Percentiles rank a stretch among this genome's conserved stretches.
These are phyloP conservation scores for Ophiostoma sp. DNA, from an alignment of 2,329 filamentous ascomycete genomes.

Conservation along the genomic window DNA sequence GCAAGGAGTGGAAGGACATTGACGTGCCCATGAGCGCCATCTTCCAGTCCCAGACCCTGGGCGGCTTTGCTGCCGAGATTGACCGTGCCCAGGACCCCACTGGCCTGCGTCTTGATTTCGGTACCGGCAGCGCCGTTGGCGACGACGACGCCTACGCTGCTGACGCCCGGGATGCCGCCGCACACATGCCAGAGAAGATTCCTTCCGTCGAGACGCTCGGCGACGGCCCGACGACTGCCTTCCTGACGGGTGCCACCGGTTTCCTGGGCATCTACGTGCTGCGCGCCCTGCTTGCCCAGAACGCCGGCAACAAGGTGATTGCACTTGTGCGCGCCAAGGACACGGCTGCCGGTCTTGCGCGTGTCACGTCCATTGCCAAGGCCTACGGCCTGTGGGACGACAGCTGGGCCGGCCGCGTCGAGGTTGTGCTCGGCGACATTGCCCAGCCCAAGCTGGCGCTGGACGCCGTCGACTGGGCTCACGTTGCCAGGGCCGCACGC, in stretches of 20 bases:
- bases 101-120: slow-evolving; percentile 24
- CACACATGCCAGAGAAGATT: slow-evolving; percentile 29
- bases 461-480: slow-evolving; percentile 58
- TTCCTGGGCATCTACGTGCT: slow-evolving; percentile 82
- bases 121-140: slow-evolving; percentile 15
- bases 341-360: slow-evolving; percentile 44
- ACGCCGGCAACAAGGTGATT: slow-evolving; percentile 56
- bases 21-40: slow-evolving; percentile 65
- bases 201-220: slow-evolving; percentile 12
- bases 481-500: slow-evolving; percentile 61
- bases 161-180: slow-evolving; percentile 19
- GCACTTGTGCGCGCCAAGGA: slow-evolving; percentile 69
- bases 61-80: slow-evolving; percentile 46
- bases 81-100: slow-evolving; percentile 27
- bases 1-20: slow-evolving; percentile 34
- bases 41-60: slow-evolving; percentile 56
- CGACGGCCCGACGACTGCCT: slow-evolving; percentile 50
- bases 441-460: slow-evolving; percentile 68
- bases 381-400: slow-evolving; percentile 74
- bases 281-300: slow-evolving; percentile 63
- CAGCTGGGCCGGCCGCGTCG: slow-evolving; percentile 44
- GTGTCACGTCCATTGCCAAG: slow-evolving; percentile 40
- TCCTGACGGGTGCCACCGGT: slow-evolving; percentile 84
- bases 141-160: slow-evolving; percentile 26
- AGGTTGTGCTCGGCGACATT: slow-evolving; percentile 67